phyloP scores from a whole-genome alignment of 2,329 filamentous ascomycete genomes.

The Stachybotrys chlorohalonatus region DNA sequence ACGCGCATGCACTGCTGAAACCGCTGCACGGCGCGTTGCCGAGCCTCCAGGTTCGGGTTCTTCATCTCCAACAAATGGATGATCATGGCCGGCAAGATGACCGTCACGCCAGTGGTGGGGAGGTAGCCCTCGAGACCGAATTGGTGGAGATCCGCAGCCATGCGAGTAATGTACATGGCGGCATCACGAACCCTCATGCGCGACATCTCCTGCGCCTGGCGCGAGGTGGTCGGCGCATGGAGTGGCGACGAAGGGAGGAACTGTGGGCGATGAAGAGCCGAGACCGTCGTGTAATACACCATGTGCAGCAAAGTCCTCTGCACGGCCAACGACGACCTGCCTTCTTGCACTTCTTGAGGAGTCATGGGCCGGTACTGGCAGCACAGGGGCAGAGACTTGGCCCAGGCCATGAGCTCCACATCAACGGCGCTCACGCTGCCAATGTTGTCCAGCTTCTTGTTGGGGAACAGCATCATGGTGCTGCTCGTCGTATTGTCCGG shows the following conservation, averaged over 20 bases:
- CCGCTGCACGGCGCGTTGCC: constrained; percentile 64
- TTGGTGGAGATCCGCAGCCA: constrained; percentile 67
- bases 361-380: constrained; percentile 58
- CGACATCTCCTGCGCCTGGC: constrained; percentile 73
- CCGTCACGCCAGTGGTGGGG: constrained; percentile 83
- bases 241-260: constrained; percentile 67
- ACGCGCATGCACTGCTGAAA: constrained; percentile 92
- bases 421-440: constrained; percentile 75
- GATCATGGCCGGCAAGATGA: constrained; percentile 85
- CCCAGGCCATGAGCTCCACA: constrained; percentile 69
- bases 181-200: constrained; percentile 75
- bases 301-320: constrained; percentile 86
- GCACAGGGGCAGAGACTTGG: constrained; percentile 58
- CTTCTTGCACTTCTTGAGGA: constrained; percentile 47
- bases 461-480: constrained; percentile 85
- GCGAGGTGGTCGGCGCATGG: constrained; percentile 42
- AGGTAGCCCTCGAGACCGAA: constrained; percentile 68
- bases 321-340: constrained; percentile 51
- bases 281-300: constrained; percentile 87
- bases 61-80: constrained; percentile 92
- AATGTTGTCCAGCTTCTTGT: constrained; percentile 75
- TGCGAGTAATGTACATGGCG: constrained; percentile 75
- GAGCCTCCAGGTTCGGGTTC: constrained; percentile 62
- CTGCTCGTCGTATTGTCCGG: constrained; percentile 66
- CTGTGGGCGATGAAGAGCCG: constrained; percentile 82